Evolutionary conservation across 768 basidiomycete species (phyloP), one percentile per base, ranked within the genome.

Genomic region (Sutorius australiensis): DNA sequence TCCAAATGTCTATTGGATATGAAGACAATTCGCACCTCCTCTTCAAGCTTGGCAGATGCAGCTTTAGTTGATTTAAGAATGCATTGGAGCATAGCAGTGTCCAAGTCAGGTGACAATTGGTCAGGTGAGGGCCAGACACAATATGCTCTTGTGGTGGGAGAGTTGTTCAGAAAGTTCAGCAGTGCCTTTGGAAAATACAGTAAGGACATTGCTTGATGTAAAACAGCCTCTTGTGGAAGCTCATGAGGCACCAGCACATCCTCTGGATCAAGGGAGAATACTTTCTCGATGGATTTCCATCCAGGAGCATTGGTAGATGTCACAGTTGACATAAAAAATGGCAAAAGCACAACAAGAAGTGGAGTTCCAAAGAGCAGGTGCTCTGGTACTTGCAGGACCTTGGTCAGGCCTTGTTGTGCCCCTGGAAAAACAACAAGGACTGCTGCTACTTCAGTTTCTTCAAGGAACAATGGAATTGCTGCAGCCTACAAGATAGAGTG

Each of bases 1-100:
- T 63, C 63, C 51, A 90, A 60, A 3, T 84, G 75, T 17, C 80
- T 79, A 14, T 82, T 76, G 62, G 89, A 84, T 21, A 88, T 75
- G 54, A 89, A 90, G n/a, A 89, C 62, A 21, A 82, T 68, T 11
- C 81, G 67, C 21, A 72, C 70, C 44, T 77, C 75, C 21, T 66
- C 65, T 37, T 75, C 72, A 54, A 66, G 53, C 11, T 72, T 70
- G 16, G 70, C 73, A 52, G 69, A 54, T 40, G 64, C 65, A 12
- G 80, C 79, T 21, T 70, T 63, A 51, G 72, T 78, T 47, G 74
- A 69, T 28, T 73, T 66, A 50, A 87, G 61, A 17, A 86, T 67
- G 2, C 61, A 59, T 12, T 68, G 61, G 11, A 87, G 75, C 28
- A 73, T 54, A 5, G 47, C 21, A 9, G 77, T 78, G 56, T 85